Evolutionary conservation across 495 filamentous ascomycete species (phyloP), one percentile per base, ranked within the genome.

Genomic region (Cenococcum geophilum): DNA sequence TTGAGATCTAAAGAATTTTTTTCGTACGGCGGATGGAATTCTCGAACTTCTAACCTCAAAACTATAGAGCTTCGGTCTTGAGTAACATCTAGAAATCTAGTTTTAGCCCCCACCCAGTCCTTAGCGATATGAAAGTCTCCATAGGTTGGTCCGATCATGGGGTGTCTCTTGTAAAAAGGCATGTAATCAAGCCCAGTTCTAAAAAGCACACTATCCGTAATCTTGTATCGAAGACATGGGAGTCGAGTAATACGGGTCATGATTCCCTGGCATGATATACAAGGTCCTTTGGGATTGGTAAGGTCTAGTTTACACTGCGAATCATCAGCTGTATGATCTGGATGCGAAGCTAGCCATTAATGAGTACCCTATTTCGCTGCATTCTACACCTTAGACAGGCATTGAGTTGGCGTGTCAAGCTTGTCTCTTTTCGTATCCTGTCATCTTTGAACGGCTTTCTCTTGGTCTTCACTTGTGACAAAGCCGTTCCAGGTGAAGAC

Each of bases 211-310:
- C 71, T 73, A 25, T 76, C 74, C 11, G 73, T 74, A 21, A 76
- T 61, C 68, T 74, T 75, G 63, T 76, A 76, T 16, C 74, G 67
- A 5, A 76, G 70, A 63, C 74, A 76, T 1, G 73, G 74, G 49
- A 76, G 65, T 8, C 70, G 60, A 52, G 67, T 73, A 68, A 76
- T 73, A 2, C 68, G 62, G 14, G 68, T 60, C 1, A 6, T 32
- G 6, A 32, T 6, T 32, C 27, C 27, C 27, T 32, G 27, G 27
- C 27, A 32, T 32, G 27, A 32, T 32, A 32, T 32, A 32, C 27
- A 32, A 32, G 27, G 27, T 6, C 27, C 27, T 6, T 32, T 32
- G 6, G 27, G 27, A 32, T 32, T 32, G 2, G 2, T 32, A 2
- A 32, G 3, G 27, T 32, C 27, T 32, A 32, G 6, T 32, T 32